Conservation (phyloP, 2,329 filamentous ascomycete species). For the Zasmidium angulare region DNA sequence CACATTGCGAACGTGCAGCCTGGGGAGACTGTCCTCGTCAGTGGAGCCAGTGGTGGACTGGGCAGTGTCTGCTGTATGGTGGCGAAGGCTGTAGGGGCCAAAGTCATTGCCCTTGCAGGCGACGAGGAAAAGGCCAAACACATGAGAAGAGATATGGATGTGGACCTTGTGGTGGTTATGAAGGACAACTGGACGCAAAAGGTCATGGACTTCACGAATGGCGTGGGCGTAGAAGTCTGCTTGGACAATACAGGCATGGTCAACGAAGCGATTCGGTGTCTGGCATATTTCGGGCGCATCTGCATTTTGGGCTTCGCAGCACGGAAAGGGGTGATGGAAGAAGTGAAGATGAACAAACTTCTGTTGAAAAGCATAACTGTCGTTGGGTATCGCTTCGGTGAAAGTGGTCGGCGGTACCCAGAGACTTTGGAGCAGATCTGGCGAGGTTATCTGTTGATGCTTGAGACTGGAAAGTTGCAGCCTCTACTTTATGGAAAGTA, state of each 20-base stretch:
- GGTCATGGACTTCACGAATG: slow-evolving; percentile 49
- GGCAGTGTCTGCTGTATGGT: slow-evolving; percentile 59
- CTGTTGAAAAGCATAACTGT: slow-evolving; percentile 55
- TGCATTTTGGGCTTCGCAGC: slow-evolving; percentile 62
- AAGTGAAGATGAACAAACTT: slow-evolving; percentile 55
- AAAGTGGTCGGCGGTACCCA: slow-evolving; percentile 53
- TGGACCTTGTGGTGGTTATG: slow-evolving; percentile 40
- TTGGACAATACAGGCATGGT: slow-evolving; percentile 59
- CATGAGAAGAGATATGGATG: slow-evolving; percentile 30
- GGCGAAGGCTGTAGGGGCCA: slow-evolving; percentile 53
- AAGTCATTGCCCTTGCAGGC: slow-evolving; percentile 55
- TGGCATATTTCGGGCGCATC: slow-evolving; percentile 55
- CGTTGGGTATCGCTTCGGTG: slow-evolving; percentile 59
- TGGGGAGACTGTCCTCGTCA: slow-evolving; percentile 55
- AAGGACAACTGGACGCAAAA: slow-evolving; percentile 53
- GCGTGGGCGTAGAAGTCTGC: slow-evolving; percentile 57
- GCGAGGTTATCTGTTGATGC: slow-evolving; percentile 51
- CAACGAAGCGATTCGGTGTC: slow-evolving; percentile 53
- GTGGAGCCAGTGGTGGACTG: slow-evolving; percentile 57
- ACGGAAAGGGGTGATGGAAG: slow-evolving; percentile 53
- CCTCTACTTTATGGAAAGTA: slow-evolving; percentile 55
- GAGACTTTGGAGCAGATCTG: slow-evolving; percentile 51
- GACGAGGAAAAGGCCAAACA: slow-evolving; percentile 44
- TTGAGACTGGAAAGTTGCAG: slow-evolving; percentile 49
- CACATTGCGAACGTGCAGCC: slow-evolving; percentile 42